Percentiles rank a stretch among this genome's conserved stretches.
These are phyloP conservation scores for Lagerstroemia speciosa DNA, from an alignment of 345 rosid genomes.

Conservation along the genomic window DNA sequence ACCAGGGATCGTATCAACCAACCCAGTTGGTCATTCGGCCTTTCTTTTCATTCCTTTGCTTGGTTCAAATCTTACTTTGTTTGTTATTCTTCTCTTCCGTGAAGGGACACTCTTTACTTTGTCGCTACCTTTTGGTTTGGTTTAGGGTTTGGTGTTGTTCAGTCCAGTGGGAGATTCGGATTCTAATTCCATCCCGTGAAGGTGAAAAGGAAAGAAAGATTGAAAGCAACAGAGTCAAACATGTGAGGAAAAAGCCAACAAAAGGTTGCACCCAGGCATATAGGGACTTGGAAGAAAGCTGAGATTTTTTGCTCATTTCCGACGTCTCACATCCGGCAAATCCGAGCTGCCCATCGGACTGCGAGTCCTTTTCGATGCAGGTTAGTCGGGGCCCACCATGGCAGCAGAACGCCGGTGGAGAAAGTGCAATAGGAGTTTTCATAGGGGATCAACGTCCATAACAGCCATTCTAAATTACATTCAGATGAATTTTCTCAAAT, in stretches of 20 bases:
- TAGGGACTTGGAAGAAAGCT: no score
- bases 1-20: no score
- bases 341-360: background rate
- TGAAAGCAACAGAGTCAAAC: background rate
- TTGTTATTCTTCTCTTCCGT: conserved; percentile 4
- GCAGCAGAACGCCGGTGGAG: no score
- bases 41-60: background rate
- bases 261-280: background rate
- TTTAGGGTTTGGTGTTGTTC: background rate
- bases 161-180: background rate
- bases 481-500: no score
- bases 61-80: background rate
- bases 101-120: background rate
- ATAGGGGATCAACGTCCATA: no score
- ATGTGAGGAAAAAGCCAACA: background rate
- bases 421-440: no score
- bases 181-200: conserved; percentile 3
- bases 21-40: no score
- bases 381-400: no score
- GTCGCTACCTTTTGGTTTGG: background rate
- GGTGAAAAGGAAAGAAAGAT: background rate
- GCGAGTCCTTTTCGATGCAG: no score
- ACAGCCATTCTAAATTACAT: no score
- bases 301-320: background rate
- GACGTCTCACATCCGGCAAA: background rate